These are phyloP conservation scores for Lagenidium sp. DNA, from an alignment of 352 stramenopile genomes.

Conservation along the genomic window DNA sequence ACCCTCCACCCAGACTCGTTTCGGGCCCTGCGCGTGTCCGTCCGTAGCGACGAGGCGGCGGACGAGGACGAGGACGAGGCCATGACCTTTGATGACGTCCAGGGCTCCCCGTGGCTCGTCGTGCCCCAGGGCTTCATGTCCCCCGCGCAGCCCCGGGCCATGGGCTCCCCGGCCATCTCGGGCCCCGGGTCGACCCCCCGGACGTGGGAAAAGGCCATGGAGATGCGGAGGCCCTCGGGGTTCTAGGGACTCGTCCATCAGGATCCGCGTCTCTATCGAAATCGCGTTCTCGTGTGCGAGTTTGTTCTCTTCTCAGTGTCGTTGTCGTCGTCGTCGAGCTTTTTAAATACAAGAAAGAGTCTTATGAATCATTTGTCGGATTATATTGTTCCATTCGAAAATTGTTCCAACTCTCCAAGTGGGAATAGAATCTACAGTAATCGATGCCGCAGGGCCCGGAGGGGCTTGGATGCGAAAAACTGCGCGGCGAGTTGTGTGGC, in stretches of 20 bases:
- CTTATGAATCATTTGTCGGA: too few relatives aligned
- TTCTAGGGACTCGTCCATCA: slow-evolving; percentile 13
- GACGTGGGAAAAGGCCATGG: slow-evolving; percentile 26
- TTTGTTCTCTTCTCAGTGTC: too few relatives aligned
- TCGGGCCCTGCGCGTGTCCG: too few relatives aligned
- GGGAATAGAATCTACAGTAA: not conserved
- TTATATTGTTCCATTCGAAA: too few relatives aligned
- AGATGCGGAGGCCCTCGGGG: slow-evolving; percentile 26
- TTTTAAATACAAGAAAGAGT: too few relatives aligned
- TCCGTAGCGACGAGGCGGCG: too few relatives aligned
- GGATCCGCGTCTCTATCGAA: not conserved
- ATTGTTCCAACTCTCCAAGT: not conserved
- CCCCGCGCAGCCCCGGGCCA: slow-evolving; percentile 6
- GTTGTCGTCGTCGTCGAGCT: too few relatives aligned
- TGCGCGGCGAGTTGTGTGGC: slow-evolving; percentile 40
- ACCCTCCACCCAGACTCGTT: too few relatives aligned
- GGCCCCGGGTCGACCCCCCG: slow-evolving; percentile 2
- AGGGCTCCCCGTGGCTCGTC: slow-evolving; percentile 30
- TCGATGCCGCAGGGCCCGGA: not conserved
- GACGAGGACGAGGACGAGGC: slow-evolving; percentile 19
- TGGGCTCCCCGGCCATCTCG: not conserved
- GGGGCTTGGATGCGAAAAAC: slow-evolving; percentile 25
- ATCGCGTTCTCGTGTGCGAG: too few relatives aligned
- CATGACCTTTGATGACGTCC: slow-evolving; percentile 20
- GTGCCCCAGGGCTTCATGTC: slow-evolving; percentile 28